These are phyloP conservation scores for Aureobasidium sp. DNA, from an alignment of 2,329 filamentous ascomycete genomes.

Conservation along the genomic window DNA sequence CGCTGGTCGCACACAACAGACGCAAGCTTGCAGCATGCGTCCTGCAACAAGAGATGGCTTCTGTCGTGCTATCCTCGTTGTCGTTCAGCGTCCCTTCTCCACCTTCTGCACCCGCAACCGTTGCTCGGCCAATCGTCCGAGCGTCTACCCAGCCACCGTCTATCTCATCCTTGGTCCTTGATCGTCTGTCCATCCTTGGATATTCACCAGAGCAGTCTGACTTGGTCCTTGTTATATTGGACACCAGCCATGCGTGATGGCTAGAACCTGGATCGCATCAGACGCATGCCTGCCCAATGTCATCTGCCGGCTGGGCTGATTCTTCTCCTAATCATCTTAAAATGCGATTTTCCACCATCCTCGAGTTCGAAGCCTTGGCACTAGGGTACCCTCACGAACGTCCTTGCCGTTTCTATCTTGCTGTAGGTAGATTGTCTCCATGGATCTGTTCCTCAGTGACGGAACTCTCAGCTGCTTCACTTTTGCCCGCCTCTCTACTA, in stretches of 20 bases:
- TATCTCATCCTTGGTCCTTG: background rate
- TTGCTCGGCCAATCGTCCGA: slow-evolving; percentile 6
- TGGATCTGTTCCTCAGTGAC: too few species aligned
- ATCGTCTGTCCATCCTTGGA: background rate
- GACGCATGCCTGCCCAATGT: background rate
- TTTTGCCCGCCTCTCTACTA: background rate
- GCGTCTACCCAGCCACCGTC: slow-evolving; percentile 8
- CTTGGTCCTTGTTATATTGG: background rate
- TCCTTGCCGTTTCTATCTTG: too few species aligned
- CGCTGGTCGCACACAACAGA: background rate
- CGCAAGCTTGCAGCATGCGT: background rate
- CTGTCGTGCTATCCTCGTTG: slow-evolving; percentile 8
- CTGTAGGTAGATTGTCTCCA: too few species aligned
- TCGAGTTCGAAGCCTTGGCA: too few species aligned
- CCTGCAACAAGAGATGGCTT: background rate
- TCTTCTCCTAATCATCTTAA: too few species aligned
- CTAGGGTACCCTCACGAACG: too few species aligned
- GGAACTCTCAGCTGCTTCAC: background rate
- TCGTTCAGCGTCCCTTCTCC: background rate
- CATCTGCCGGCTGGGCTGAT: too few species aligned
- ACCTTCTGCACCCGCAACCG: background rate
- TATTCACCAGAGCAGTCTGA: background rate
- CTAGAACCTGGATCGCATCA: background rate
- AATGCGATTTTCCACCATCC: too few species aligned
- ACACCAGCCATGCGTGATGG: background rate